These are phyloP conservation scores for Leccinum pellstonianum DNA, from an alignment of 768 basidiomycete species.

Conservation along the genomic window DNA sequence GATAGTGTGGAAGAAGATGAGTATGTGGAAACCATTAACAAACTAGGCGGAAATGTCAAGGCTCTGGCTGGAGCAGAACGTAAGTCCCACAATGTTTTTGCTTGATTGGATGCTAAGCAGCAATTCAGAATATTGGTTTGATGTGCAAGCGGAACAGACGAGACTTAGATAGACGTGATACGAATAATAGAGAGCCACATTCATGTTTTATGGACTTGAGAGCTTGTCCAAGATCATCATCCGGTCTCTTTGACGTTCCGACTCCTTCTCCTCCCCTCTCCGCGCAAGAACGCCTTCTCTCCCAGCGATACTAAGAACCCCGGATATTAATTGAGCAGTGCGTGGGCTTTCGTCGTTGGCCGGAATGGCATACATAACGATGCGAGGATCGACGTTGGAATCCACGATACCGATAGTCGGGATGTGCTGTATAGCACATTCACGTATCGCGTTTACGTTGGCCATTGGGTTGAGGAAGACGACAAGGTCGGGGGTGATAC, in stretches of 20 bases:
- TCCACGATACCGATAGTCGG: conserved; percentile 95
- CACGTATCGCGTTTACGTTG: conserved; percentile 83
- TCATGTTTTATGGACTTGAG: conserved; percentile 21
- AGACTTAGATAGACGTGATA: conserved; percentile 24
- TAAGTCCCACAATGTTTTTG: conserved; percentile 41
- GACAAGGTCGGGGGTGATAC: conserved; percentile 80
- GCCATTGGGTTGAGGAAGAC: conserved; percentile 88
- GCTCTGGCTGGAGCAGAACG: conserved; percentile 88
- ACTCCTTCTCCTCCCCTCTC: conserved; percentile 28
- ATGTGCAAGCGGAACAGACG: conserved; percentile 51
- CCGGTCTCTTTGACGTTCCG: conserved; percentile 26
- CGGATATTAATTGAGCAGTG: conserved; percentile 87
- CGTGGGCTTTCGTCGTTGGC: conserved; percentile 96
- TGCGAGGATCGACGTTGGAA: conserved; percentile 91
- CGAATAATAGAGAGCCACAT: conserved; percentile 6
- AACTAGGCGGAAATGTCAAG: conserved; percentile 81
- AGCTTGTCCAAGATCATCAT: conserved; percentile 27
- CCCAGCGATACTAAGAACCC: conserved; percentile 87
- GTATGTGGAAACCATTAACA: conserved; percentile 93
- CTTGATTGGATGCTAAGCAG: conserved; percentile 19
- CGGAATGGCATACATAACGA: conserved; percentile 97
- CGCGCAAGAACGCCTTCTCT: conserved; percentile 63
- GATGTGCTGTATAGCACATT: conserved; percentile 85
- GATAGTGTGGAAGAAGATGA: conserved; percentile 99
- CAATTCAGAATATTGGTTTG: conserved; percentile 64